A percentile compares a stretch with the other conserved stretches of the same genome.
These are phyloP conservation scores for Diplodia seriata DNA, from an alignment of 2,329 filamentous ascomycete genomes.

Conservation along the genomic window DNA sequence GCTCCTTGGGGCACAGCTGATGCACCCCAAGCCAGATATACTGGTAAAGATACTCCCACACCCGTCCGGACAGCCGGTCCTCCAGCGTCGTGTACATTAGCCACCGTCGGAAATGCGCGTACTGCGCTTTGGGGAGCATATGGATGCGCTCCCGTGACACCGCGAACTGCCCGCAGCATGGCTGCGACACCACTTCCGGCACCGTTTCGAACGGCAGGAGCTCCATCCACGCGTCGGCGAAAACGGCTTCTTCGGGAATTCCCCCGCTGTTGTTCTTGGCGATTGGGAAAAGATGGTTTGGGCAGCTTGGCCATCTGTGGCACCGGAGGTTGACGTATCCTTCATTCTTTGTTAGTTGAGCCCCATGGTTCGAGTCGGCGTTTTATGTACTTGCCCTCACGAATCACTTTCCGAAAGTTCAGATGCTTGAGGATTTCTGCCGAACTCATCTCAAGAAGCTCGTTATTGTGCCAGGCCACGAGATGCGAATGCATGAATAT, in stretches of 20 bases:
- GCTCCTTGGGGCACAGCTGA: conserved; percentile 54
- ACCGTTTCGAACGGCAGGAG: conserved; percentile 31
- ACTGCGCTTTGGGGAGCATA: conserved; percentile 54
- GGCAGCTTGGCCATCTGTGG: conserved; percentile 48
- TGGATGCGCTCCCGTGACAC: conserved; percentile 34
- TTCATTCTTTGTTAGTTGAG: neutral
- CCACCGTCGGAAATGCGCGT: conserved; percentile 61
- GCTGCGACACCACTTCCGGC: conserved; percentile 34
- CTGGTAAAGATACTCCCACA: conserved; percentile 66
- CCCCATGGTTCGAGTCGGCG: conserved; percentile 42
- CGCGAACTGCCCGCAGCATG: conserved; percentile 36
- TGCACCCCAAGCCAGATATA: conserved; percentile 59
- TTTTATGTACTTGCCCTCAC: conserved; percentile 32
- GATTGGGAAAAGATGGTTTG: conserved; percentile 46
- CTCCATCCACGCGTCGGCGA: conserved; percentile 33
- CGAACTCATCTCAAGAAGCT: conserved; percentile 48
- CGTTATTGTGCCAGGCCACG: conserved; percentile 34
- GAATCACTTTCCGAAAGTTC: conserved; percentile 42
- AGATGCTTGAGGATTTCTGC: conserved; percentile 39
- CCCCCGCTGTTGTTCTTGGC: conserved; percentile 60
- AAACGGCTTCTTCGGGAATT: conserved; percentile 42
- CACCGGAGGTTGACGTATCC: conserved; percentile 54
- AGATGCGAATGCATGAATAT: conserved; percentile 37
- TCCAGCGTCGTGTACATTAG: conserved; percentile 57
- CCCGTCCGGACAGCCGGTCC: conserved; percentile 60